Evolutionary conservation across 345 rosid species (phyloP), one percentile per base, ranked within the genome.

Genomic region (Moricandia moricandioides): DNA sequence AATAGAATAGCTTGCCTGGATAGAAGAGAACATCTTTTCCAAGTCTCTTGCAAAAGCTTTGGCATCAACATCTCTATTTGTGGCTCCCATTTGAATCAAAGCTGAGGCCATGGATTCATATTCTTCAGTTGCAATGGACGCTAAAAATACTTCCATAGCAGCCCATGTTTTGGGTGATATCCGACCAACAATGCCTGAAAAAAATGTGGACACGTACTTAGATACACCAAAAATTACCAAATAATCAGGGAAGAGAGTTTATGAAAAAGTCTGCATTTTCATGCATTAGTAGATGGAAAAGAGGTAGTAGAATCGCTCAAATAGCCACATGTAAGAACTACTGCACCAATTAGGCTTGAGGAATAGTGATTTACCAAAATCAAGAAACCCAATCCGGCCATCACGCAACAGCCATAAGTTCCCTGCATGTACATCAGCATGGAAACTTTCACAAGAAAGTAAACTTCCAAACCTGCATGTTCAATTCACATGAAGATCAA

Each of bases 391-490:
- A 73, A 91, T 91, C 51, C 95, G 96, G 55, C 98, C 98, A 87
- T 94, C 97, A 62, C 89, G 90, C 80, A 94, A 82, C 70, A 90
- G 60, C 98, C 97, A 91, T 74, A 91, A 83, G 84, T 94, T 94
- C 70, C 98, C 97, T 0, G 97, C 98, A 79, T 94, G 98, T 29
- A 94, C 98, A 90, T 94, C 98, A 74, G 98, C 98, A 81, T 91
- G 98, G 85, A 94, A 94, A 79, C 80, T 85, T 82, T 91, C 97
- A 79, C 98, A 91, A 51, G 93, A 96, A 67, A 94, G 93, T 79
- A 94, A 80, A 76, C 98, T 94, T 62, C 98, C 98, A 86, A 94
- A 94, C 96, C 98, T 93, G 83, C 47, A 82, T 39, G 59, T 39
- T 35, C 58, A 58, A 45, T 45, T 13, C 17, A 45, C 65, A 33